phyloP scores from a whole-genome alignment of 768 basidiomycete species.

The Collybia nuda region DNA sequence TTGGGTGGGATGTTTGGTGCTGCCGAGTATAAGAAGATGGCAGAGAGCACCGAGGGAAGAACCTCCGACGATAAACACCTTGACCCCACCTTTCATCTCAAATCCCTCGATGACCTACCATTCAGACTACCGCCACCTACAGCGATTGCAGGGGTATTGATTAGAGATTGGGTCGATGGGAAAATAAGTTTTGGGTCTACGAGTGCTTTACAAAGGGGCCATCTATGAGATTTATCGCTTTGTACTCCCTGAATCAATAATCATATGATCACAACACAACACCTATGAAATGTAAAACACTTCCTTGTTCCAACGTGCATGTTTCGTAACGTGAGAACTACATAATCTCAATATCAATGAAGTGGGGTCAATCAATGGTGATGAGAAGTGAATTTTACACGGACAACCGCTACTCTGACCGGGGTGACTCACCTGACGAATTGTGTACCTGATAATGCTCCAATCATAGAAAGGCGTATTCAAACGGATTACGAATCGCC shows the following conservation, averaged over 20 bases:
- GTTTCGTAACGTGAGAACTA: not conserved
- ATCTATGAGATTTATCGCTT: constrained; percentile 1
- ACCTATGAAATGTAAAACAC: not conserved
- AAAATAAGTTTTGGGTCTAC: constrained; percentile 38
- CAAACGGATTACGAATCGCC: too few relatives aligned
- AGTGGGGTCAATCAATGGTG: too few relatives aligned
- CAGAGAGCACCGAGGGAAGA: constrained; percentile 37
- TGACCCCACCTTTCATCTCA: constrained; percentile 12
- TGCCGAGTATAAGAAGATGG: constrained; percentile 50
- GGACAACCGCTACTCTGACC: too few relatives aligned
- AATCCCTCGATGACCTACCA: constrained; percentile 40
- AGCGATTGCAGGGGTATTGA: constrained; percentile 84
- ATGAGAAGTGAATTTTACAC: too few relatives aligned
- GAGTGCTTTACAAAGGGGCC: constrained; percentile 4
- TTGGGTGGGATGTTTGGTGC: constrained; percentile 48
- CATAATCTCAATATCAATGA: too few relatives aligned
- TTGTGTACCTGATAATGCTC: too few relatives aligned
- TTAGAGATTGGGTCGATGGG: constrained; percentile 76
- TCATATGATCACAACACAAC: not conserved
- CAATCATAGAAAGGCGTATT: too few relatives aligned
- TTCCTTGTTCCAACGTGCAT: constrained; percentile 17
- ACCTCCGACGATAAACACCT: constrained; percentile 13
- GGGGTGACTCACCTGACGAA: too few relatives aligned
- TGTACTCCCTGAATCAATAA: constrained; percentile 3
- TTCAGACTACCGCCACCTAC: constrained; percentile 76